Evolutionary conservation across 495 filamentous ascomycete genomes (phyloP).

Genomic region (Darksidea phi): DNA sequence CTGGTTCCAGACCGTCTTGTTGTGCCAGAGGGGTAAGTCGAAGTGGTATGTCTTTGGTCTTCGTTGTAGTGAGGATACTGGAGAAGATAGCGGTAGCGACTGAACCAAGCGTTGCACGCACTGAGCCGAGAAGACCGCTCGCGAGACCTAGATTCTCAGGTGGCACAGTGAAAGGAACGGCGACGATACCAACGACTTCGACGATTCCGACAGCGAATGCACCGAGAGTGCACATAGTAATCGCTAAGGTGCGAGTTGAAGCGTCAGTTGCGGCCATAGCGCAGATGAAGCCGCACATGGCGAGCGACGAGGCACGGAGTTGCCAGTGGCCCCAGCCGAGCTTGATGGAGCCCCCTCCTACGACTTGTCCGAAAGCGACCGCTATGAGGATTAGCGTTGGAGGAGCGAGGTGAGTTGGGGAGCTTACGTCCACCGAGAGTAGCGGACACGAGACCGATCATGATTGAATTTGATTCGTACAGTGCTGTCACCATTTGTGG

Average conservation of each 20-base stretch:
- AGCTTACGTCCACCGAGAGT: constrained; percentile 5
- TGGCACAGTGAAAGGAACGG: constrained; percentile 13
- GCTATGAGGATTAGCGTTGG: too few species aligned
- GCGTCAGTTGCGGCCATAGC: constrained; percentile 22
- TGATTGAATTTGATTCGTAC: constrained; percentile 7
- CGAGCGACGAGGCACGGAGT: background rate
- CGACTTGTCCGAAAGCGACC: constrained; percentile 25
- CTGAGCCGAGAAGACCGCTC: constrained; percentile 11
- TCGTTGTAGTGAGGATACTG: constrained; percentile 17
- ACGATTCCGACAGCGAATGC: constrained; percentile 18
- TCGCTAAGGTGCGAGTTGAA: constrained; percentile 14
- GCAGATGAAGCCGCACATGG: constrained; percentile 23
- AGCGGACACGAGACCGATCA: constrained; percentile 17
- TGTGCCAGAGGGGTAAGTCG: background rate
- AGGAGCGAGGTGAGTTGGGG: too few species aligned
- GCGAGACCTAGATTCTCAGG: constrained; percentile 20
- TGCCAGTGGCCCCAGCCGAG: constrained; percentile 23
- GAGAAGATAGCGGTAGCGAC: constrained; percentile 20
- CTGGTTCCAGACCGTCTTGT: background rate
- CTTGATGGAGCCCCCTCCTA: constrained; percentile 5
- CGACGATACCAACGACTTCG: constrained; percentile 15
- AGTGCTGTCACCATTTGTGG: constrained; percentile 26
- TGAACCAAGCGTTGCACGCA: constrained; percentile 11
- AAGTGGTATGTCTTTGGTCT: constrained; percentile 8
- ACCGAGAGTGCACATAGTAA: constrained; percentile 6